phyloP scores from a whole-genome alignment of 2,329 filamentous ascomycete species.

The Stachybotrys chartarum region DNA sequence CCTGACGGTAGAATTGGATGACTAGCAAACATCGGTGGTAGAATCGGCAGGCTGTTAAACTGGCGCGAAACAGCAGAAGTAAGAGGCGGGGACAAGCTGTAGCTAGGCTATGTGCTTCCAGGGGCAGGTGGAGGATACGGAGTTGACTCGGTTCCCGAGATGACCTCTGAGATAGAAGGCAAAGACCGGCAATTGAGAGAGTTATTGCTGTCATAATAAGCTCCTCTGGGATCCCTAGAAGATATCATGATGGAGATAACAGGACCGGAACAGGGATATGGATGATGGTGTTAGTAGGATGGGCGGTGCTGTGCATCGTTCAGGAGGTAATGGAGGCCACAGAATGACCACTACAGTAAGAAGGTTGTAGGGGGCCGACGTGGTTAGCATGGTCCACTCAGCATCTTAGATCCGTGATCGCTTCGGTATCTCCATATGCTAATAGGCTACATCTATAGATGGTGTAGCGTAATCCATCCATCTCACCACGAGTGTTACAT shows the following conservation, averaged over 20 bases:
- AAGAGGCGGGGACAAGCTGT: conserved; percentile 36
- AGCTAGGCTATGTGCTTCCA: conserved; percentile 22
- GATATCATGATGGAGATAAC: conserved; percentile 55
- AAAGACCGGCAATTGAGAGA: conserved; percentile 54
- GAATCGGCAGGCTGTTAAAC: conserved; percentile 35
- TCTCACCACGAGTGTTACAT: too few relatives aligned
- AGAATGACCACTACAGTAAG: too few relatives aligned
- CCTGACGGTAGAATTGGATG: too few relatives aligned
- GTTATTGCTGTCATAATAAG: conserved; percentile 56
- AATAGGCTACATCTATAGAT: too few relatives aligned
- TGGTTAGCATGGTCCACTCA: too few relatives aligned
- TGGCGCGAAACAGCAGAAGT: conserved; percentile 36
- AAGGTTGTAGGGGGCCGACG: too few relatives aligned
- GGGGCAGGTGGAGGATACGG: conserved; percentile 38
- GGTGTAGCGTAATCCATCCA: too few relatives aligned
- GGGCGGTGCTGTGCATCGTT: too few relatives aligned
- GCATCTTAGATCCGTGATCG: too few relatives aligned
- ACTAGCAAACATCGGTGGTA: conserved; percentile 28
- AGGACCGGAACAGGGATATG: conserved; percentile 1
- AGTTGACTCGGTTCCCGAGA: conserved; percentile 56
- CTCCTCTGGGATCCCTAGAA: conserved; percentile 57
- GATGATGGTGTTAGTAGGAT: background rate
- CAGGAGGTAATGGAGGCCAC: too few relatives aligned
- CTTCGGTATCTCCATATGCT: too few relatives aligned
- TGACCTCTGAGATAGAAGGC: conserved; percentile 62